These are phyloP conservation scores for Helotiales sp. DNA, from an alignment of 2,329 filamentous ascomycete genomes.

Conservation along the genomic window DNA sequence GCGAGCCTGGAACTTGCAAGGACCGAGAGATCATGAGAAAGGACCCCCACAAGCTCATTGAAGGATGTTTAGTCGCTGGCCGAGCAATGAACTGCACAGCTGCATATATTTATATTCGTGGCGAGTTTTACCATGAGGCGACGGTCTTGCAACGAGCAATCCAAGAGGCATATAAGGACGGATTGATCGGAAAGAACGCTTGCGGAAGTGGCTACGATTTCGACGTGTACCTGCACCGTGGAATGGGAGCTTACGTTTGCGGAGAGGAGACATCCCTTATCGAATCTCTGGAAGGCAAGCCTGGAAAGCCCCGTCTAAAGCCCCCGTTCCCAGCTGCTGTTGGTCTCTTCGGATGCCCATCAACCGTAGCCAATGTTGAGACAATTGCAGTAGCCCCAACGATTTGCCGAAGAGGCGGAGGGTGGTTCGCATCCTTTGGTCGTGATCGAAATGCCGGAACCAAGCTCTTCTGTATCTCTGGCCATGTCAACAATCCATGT, in stretches of 20 bases:
- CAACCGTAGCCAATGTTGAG: conserved; percentile 97
- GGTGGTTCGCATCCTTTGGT: conserved; percentile 92
- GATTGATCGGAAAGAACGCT: conserved; percentile 96
- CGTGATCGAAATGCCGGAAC: conserved; percentile 96
- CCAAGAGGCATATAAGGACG: conserved; percentile 94
- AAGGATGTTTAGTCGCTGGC: conserved; percentile 94
- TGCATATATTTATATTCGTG: conserved; percentile 99
- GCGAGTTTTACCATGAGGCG: conserved; percentile 96
- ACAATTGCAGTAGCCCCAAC: conserved; percentile 94
- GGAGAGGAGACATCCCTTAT: conserved; percentile 98
- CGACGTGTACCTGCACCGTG: conserved; percentile 94
- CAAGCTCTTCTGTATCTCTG: conserved; percentile 98
- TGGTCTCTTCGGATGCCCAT: conserved; percentile 96
- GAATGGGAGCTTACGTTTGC: conserved; percentile 96
- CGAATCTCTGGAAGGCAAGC: conserved; percentile 97
- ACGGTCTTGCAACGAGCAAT: conserved; percentile 93
- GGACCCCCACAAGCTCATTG: conserved; percentile 97
- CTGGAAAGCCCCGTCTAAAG: conserved; percentile 97
- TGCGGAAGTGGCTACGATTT: conserved; percentile 98
- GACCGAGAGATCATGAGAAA: conserved; percentile 99
- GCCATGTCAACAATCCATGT: conserved; percentile 97
- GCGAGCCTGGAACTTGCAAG: conserved; percentile 98
- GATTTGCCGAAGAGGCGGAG: conserved; percentile 88
- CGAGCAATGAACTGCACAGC: conserved; percentile 99
- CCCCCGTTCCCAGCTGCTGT: conserved; percentile 97